Conservation (phyloP, 148 eudicot genomes). For the Chenopodium quinoa region DNA sequence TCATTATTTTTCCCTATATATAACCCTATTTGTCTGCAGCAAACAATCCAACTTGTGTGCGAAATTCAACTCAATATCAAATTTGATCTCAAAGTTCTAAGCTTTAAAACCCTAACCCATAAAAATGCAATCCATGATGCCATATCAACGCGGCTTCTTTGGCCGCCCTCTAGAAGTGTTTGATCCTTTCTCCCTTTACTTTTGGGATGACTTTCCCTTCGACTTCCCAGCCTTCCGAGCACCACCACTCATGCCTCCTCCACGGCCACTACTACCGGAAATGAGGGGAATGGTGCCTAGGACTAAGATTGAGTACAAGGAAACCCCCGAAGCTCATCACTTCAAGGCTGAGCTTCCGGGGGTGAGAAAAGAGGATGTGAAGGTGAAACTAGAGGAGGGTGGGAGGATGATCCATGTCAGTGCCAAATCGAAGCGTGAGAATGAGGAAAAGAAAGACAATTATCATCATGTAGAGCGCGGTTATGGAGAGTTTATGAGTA, state of each 20-base stretch:
- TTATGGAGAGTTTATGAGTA: slow-evolving; percentile 32
- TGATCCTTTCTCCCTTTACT: slow-evolving; percentile 33
- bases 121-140: slow-evolving; percentile 26
- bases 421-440: slow-evolving; percentile 31
- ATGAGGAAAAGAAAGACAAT: slow-evolving; percentile 37
- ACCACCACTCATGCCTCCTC: slow-evolving; percentile 14
- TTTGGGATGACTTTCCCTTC: slow-evolving; percentile 35
- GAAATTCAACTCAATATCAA: background rate
- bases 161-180: slow-evolving; percentile 23
- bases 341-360: slow-evolving; percentile 40
- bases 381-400: slow-evolving; percentile 31
- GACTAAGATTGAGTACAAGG: slow-evolving; percentile 38
- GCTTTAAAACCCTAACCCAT: background rate
- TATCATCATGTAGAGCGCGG: slow-evolving; percentile 36
- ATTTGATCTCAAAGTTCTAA: background rate
- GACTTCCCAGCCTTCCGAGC: slow-evolving; percentile 6
- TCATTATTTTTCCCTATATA: background rate
- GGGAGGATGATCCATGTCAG: slow-evolving; percentile 32
- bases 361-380: slow-evolving; percentile 41
- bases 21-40: background rate
- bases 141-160: slow-evolving; percentile 24
- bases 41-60: background rate
- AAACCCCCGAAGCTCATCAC: slow-evolving; percentile 36
- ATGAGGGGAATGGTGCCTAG: background rate
- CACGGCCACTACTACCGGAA: background rate